A percentile compares a stretch with the other conserved stretches of the same genome.
phyloP scores from a whole-genome alignment of 768 basidiomycete species.

The Kwoniella pini region DNA sequence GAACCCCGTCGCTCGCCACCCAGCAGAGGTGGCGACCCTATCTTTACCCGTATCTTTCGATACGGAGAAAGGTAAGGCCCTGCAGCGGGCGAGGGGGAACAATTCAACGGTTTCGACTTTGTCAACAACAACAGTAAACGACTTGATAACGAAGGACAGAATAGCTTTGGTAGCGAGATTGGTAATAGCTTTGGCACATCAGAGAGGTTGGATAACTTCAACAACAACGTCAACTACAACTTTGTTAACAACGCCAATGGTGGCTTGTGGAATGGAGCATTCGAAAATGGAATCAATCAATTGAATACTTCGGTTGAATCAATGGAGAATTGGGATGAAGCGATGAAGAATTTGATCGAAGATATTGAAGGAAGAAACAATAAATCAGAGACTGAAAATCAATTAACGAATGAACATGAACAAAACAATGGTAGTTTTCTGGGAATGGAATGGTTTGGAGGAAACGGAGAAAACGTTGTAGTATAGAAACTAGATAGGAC shows the following conservation, averaged over 20 bases:
- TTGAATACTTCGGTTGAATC: neutral
- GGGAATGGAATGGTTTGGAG: slow-evolving; percentile 23
- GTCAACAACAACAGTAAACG: slow-evolving; percentile 9
- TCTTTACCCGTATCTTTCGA: slow-evolving; percentile 18
- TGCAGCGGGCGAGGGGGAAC: slow-evolving; percentile 50
- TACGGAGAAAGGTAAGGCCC: slow-evolving; percentile 32
- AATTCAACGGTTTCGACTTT: slow-evolving; percentile 14
- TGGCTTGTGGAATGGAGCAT: slow-evolving; percentile 16
- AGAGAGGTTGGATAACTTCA: slow-evolving; percentile 13
- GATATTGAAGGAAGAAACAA: slow-evolving; percentile 25
- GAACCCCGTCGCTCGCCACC: slow-evolving; percentile 49
- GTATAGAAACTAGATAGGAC: neutral
- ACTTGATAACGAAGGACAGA: slow-evolving; percentile 21
- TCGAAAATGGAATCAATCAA: slow-evolving; percentile 2
- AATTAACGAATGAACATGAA: slow-evolving; percentile 1
- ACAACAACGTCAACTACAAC: neutral
- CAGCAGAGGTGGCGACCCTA: slow-evolving; percentile 52
- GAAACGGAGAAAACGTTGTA: neutral
- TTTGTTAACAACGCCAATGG: neutral
- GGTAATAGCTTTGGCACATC: slow-evolving; percentile 38
- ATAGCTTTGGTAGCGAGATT: slow-evolving; percentile 37
- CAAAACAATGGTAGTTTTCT: neutral
- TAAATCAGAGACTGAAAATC: slow-evolving; percentile 7
- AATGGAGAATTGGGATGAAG: slow-evolving; percentile 40
- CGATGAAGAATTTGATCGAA: slow-evolving; percentile 38